Conservation (phyloP, 176 grass and related monocot genomes). For the Raddia guianensis region DNA sequence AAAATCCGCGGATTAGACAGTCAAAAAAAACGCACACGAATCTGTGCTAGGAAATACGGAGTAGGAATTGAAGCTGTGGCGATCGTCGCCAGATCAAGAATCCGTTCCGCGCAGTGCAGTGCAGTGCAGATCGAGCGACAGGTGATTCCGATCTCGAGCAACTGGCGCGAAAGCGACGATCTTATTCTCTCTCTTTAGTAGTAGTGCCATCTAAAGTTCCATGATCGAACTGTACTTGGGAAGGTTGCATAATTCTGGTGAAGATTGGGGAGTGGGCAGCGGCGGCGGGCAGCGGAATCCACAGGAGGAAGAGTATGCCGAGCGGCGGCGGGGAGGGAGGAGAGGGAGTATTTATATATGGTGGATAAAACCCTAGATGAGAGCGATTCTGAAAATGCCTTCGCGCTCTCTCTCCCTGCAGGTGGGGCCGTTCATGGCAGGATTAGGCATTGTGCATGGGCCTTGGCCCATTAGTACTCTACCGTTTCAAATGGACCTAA, state of each 20-base stretch:
- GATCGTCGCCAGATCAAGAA: background rate
- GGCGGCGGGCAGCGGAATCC: conserved; percentile 25
- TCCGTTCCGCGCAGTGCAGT: background rate
- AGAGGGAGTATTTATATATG: background rate
- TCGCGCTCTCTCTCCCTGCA: background rate
- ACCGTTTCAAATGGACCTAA: too few relatives aligned
- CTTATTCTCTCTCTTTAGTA: too few relatives aligned
- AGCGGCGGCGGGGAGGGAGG: background rate
- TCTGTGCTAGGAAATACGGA: too few relatives aligned
- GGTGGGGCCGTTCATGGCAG: background rate
- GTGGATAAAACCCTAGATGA: conserved; percentile 36
- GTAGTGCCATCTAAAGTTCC: too few relatives aligned
- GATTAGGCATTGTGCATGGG: background rate
- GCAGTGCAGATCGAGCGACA: too few relatives aligned
- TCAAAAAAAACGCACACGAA: conserved; percentile 19
- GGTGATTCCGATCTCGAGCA: conserved; percentile 29
- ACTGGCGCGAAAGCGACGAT: background rate
- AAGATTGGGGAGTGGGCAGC: background rate
- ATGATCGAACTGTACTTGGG: too few relatives aligned
- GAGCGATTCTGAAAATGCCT: conserved; percentile 23
- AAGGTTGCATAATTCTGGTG: too few relatives aligned
- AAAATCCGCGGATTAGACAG: conserved; percentile 12
- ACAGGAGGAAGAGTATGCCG: conserved; percentile 2
- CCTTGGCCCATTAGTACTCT: background rate
- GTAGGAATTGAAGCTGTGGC: background rate